phyloP scores from a whole-genome alignment of 257 asterid species.

The Fraxinus cuspidata region DNA sequence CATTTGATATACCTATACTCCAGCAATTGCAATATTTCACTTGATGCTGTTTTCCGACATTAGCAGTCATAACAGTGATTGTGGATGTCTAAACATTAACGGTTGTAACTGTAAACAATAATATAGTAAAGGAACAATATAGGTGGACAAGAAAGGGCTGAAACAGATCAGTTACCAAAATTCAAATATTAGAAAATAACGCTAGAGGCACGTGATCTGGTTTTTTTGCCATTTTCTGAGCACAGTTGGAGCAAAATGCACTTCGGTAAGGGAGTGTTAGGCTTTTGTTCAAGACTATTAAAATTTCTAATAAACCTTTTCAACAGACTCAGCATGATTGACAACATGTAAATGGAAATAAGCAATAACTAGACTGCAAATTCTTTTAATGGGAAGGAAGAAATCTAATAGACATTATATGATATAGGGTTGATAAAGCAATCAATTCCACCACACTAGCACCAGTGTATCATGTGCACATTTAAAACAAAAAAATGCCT shows the following conservation, averaged over 20 bases:
- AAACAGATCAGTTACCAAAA: not conserved
- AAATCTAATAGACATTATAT: not conserved
- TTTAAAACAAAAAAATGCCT: not conserved
- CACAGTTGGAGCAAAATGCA: not conserved
- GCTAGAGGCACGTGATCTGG: not conserved
- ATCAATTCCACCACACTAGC: not conserved
- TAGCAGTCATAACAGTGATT: constrained; percentile 18
- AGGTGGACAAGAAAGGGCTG: not conserved
- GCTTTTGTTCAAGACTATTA: not conserved
- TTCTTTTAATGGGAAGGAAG: not conserved
- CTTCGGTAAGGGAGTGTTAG: not conserved
- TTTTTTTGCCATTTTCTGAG: not conserved
- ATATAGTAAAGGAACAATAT: constrained; percentile 10
- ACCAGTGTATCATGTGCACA: not conserved
- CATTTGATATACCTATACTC: constrained; percentile 3
- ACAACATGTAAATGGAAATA: not conserved
- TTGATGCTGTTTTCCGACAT: constrained; percentile 11
- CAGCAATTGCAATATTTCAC: constrained; percentile 4
- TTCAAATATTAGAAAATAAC: not conserved
- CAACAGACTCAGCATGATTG: not conserved
- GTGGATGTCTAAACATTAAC: constrained; percentile 7
- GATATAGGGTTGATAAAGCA: not conserved
- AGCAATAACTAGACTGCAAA: not conserved
- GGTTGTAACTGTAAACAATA: not conserved
- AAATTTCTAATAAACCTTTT: not conserved